Evolutionary conservation across 2,329 filamentous ascomycete species (phyloP).

Genomic region (Aspergillus neoniger): DNA sequence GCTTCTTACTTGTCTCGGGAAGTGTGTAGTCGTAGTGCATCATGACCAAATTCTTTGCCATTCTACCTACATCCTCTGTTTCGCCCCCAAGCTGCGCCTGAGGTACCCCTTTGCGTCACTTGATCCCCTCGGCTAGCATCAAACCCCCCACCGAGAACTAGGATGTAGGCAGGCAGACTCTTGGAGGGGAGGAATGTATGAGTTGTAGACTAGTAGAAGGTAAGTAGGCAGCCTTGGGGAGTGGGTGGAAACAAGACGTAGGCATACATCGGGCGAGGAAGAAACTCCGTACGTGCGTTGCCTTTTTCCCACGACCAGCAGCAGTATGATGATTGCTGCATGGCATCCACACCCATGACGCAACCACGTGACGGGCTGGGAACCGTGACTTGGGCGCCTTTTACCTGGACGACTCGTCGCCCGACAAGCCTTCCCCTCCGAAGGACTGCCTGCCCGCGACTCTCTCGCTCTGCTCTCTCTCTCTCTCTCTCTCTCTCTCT

Average conservation of each 20-base stretch:
- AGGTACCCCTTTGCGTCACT: not conserved
- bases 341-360: conserved; percentile 35
- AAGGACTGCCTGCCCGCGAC: conserved; percentile 4
- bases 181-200: not conserved
- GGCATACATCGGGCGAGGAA: not conserved
- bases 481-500: not conserved
- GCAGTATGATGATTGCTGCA: conserved; percentile 21
- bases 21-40: conserved; percentile 1
- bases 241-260: not conserved
- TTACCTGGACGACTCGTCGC: conserved; percentile 19
- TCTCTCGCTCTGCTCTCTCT: conserved; percentile 13
- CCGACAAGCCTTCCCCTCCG: conserved; percentile 24
- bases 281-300: not conserved
- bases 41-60: conserved; percentile 4
- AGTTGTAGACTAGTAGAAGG: not conserved
- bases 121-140: not conserved
- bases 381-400: conserved; percentile 29
- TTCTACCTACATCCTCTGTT: not conserved
- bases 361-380: conserved; percentile 36
- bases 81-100: not conserved
- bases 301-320: not conserved
- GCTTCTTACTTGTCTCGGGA: not conserved
- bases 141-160: not conserved
- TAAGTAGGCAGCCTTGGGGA: not conserved
- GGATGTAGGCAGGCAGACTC: not conserved